A percentile compares a stretch with the other conserved stretches of the same genome.
Conservation (phyloP, 2,329 filamentous ascomycete genomes). For the Ceratocystis albifundus region DNA sequence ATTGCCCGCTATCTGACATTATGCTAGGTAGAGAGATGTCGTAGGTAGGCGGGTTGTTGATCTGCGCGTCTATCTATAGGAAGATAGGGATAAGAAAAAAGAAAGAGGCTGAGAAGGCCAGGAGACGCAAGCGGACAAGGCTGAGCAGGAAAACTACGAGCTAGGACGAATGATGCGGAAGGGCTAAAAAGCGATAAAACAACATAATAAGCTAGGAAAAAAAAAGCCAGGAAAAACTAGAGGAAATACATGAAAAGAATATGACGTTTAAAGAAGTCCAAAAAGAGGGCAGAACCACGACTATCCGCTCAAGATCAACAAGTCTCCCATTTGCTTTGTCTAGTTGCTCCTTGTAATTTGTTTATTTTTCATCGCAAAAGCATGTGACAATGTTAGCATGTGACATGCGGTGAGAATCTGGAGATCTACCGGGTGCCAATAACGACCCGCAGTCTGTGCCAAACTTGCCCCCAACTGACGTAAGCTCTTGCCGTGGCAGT, state of each 20-base stretch:
- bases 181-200: neutral
- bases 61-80: neutral
- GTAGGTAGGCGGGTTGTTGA: neutral
- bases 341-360: neutral
- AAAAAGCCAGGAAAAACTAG: neutral
- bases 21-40: neutral
- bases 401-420: slow-evolving; percentile 10
- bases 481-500: neutral
- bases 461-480: neutral
- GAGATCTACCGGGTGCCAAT: neutral
- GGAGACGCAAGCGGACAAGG: neutral
- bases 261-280: neutral
- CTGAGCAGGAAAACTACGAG: neutral
- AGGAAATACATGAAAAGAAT: neutral
- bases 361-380: slow-evolving; percentile 13
- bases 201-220: neutral
- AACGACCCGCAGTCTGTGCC: neutral
- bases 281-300: neutral
- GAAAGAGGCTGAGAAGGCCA: neutral
- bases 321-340: neutral
- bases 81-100: neutral
- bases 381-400: slow-evolving; percentile 12
- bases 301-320: neutral
- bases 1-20: slow-evolving; percentile 20
- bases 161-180: neutral